These are phyloP conservation scores for Macrolepiota fuliginosa DNA, from an alignment of 768 basidiomycete genomes.

Conservation along the genomic window DNA sequence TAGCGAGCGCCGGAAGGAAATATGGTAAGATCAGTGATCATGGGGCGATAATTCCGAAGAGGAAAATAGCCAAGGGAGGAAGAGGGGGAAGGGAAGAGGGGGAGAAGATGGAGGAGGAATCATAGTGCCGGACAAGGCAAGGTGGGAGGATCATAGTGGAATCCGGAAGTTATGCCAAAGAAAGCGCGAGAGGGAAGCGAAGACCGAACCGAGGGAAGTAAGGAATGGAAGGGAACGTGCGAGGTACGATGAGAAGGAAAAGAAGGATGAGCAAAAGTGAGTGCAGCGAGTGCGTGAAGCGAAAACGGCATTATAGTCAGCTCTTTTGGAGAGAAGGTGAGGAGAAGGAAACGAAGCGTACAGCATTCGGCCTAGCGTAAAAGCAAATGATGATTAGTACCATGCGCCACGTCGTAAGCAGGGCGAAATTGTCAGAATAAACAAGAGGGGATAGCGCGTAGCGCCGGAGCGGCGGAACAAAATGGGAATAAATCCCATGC, in stretches of 20 bases:
- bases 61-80: not conserved
- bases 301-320: too few relatives aligned
- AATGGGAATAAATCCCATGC: not conserved
- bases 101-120: not conserved
- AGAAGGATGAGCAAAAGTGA: not conserved
- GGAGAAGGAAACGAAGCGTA: slow-evolving; percentile 17
- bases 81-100: not conserved
- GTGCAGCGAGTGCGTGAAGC: too few relatives aligned
- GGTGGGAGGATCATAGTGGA: not conserved
- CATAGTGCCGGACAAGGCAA: not conserved
- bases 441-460: slow-evolving; percentile 15
- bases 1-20: too few relatives aligned
- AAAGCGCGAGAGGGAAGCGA: not conserved
- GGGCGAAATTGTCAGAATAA: not conserved
- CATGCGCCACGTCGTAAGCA: not conserved
- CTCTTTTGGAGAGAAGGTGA: not conserved
- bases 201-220: not conserved
- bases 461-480: slow-evolving; percentile 13
- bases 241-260: not conserved
- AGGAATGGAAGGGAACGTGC: not conserved
- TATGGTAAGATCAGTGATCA: not conserved
- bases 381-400: not conserved
- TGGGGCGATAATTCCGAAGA: not conserved
- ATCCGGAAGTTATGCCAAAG: not conserved
- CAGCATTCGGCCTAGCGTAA: slow-evolving; percentile 28